These are phyloP conservation scores for Gastrodia elata DNA, from an alignment of 106 monocot species.

Conservation along the genomic window DNA sequence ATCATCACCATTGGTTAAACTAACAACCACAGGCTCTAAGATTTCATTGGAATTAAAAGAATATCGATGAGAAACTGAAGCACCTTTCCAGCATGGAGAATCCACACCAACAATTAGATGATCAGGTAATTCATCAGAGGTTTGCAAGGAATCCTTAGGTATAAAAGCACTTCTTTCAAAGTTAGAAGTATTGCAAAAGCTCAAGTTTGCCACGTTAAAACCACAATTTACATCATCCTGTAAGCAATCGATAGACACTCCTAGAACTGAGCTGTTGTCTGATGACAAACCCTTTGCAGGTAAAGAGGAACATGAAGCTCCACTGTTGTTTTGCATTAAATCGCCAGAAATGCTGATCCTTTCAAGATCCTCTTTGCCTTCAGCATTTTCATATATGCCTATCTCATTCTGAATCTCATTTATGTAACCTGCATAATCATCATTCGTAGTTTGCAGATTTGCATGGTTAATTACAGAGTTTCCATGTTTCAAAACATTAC, in stretches of 20 bases:
- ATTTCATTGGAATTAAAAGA: conserved; percentile 22
- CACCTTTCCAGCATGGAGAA: conserved; percentile 79
- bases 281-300: conserved; percentile 5
- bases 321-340: neutral
- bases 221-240: conserved; percentile 10
- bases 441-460: conserved; percentile 15
- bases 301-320: neutral
- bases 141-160: conserved; percentile 14
- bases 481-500: neutral
- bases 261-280: neutral
- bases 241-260: neutral
- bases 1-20: conserved; percentile 12
- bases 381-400: conserved; percentile 9
- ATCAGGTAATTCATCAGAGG: conserved; percentile 35
- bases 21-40: neutral
- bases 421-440: conserved; percentile 14
- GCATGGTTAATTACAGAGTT: conserved; percentile 15
- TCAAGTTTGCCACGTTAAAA: conserved; percentile 9
- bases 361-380: conserved; percentile 4
- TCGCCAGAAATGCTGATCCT: neutral
- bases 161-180: neutral
- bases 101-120: conserved; percentile 38
- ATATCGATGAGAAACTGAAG: conserved; percentile 17
- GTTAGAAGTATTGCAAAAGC: neutral
- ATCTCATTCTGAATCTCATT: conserved; percentile 9